Base-by-base conservation (phyloP, 2,329 filamentous ascomycete species). In the Acrocalymma vagum region DNA sequence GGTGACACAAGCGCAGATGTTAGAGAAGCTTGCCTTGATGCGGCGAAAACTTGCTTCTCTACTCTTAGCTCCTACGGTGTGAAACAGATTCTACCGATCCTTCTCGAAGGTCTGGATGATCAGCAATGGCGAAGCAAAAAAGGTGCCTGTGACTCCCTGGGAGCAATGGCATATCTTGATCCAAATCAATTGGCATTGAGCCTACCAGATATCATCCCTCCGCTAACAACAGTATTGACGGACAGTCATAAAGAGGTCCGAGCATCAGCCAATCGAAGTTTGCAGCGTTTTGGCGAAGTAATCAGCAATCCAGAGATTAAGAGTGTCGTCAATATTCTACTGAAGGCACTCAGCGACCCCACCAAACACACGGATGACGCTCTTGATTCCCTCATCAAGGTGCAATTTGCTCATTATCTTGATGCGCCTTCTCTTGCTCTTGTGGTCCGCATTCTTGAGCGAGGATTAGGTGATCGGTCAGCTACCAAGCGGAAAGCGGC, bases 191-290 rank as follows among this genome's bases (percentile, higher is more conserved):
- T 99, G 13, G 91, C 94, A 1, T 81, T 87, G 56, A 97, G 92
- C 67, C 76, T 99, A 60, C 94, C 94, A 2, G 92, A 95, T 41
- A 99, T 99, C 56, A 99, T 99, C 55, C 94, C 95, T 17, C 93
- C 95, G 11, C 79, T 99, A 42, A 97, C 95, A 1, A 85, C 87
- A 29, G 94, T 97, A 3, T 77, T 99, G 43, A 99, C 96, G 57
- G 94, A 99, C 75, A 96, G 90, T 61, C 94, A 99, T 75, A 99
- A 99, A 71, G 94, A 99, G 73, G 94, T 99, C 21, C 84, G 94
- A 46, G 78, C 84, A 29, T 92, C 90, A 15, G 94, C 94, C 6
- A 99, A 99, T 72, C 86, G 93, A 72, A 96, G 91, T 74, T 79
- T 99, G 74, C 95, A 99, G 75, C 87, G 94, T 41, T 99, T 99